Base-by-base conservation (phyloP, 1,284 basidiomycete species). In the Schizophyllum amplum region DNA sequence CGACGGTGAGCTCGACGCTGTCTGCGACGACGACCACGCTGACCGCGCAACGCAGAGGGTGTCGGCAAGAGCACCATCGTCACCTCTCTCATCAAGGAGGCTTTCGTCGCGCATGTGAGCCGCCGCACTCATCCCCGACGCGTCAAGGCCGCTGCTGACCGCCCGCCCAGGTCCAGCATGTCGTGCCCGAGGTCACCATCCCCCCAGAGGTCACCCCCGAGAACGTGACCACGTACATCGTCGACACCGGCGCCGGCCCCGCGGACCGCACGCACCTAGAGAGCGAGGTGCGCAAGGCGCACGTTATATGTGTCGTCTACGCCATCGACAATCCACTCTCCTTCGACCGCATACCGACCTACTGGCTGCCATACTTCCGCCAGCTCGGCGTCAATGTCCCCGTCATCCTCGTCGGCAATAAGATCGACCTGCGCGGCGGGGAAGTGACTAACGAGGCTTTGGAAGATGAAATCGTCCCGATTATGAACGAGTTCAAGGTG, bases 301-400 rank as follows among this genome's bases (percentile, higher is more conserved):
- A 98, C 75, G 97, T 98, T 67, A 98, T 99, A 61, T 97, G 93
- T 67, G 87, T 99, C 57, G 96, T 99, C 53, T 97, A 99, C 71
- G 89, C 93, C 26, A 94, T 98, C 67, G 93, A 96, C 72, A 93
- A 95, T 66, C 89, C 95, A 20, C 88, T 90, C 64, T 95, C 94
- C 17, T 98, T 99, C 71, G 94, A 98, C 72, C 87, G 96, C 57
- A 94, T 99, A 71, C 92, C 94, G 25, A 89, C 94, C n/a, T 98
- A 94, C 71, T 99, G 96, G 96, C 78, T 99, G 55, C 96, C 96
- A n/a, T 87, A 93, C 66, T 97, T 99, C 73, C 84, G 94, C 50
- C 90, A 95, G 63, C 80, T 98, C 24, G 96, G 96, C 59, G 92
- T 97, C 67, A 96, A 97, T 76, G 92, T 98, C 7, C 96, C 97